Base-by-base conservation (phyloP, 371 early-diverging fungal genomes). In the Syncephalastrum contaminatum region DNA sequence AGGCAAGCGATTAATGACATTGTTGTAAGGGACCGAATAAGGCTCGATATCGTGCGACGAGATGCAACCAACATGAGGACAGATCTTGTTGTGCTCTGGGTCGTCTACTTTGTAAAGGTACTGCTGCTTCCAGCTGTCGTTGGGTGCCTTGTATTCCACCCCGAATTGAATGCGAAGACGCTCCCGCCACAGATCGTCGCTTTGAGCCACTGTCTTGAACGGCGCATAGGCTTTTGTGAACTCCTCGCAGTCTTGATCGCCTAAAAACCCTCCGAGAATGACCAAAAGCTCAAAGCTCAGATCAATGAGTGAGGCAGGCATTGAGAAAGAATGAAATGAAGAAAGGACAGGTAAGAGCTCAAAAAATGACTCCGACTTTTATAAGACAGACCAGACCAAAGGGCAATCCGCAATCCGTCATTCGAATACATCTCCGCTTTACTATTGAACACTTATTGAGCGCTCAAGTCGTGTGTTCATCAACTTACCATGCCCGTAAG, bases 41-140 rank as follows among this genome's bases (percentile, higher is more conserved):
- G 76, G 76, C 19, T 60, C 67, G 47, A 76, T 49, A 4, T 43
- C 51, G 2, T 55, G 54, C 1, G 54, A 53, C 3, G 59, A 58
- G 0, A 76, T 69, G 56, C 48, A 21, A 14, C 74, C 64, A n/a
- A 77, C 39, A 48, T 77, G 78, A 15, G 78, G 78, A 41, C 78
- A 77, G 16, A 77, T 65, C 16, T 65, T 49, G 39, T 64, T 72
- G 42, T 77, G 45, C 14, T 56, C 39, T 14, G 74, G 72, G 48
- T 77, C 78, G 4, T 64, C 58, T 7, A 54, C 19, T 47, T 74
- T 74, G 2, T 66, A 60, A 8, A 44, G 52, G 40, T 72, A 77
- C 67, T 70, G 64, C 7, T 66, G 67, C 49, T 64, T 72, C 78
- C 78, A 77, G 0, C 53, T 55, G 16, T 73, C 68, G 0, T 68